These are phyloP conservation scores for Solanum dulcamara DNA, from an alignment of 257 asterid species.

Conservation along the genomic window DNA sequence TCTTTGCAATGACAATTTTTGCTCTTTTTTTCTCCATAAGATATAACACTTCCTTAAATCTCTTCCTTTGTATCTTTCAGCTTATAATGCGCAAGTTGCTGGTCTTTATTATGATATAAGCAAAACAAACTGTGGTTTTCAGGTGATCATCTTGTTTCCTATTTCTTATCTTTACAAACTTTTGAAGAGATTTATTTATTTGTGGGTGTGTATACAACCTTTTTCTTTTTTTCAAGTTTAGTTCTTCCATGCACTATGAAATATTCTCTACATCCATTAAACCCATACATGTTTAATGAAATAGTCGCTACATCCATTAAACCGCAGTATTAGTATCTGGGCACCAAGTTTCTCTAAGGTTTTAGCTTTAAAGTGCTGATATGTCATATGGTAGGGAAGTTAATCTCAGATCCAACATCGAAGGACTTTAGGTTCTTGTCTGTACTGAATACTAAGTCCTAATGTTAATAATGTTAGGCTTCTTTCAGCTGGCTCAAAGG, in stretches of 20 bases:
- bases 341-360: neutral
- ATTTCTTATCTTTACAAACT: neutral
- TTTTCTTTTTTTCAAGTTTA: neutral
- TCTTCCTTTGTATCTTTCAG: slow-evolving; percentile 36
- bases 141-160: slow-evolving; percentile 38
- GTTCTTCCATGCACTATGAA: neutral
- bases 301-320: neutral
- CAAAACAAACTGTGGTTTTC: slow-evolving; percentile 65
- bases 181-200: neutral
- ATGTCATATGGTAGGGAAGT: neutral
- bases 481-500: neutral
- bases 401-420: neutral
- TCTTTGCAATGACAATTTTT: neutral
- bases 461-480: neutral
- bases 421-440: neutral
- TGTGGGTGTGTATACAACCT: neutral
- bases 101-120: slow-evolving; percentile 77
- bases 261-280: neutral
- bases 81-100: slow-evolving; percentile 95
- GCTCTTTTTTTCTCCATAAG: neutral
- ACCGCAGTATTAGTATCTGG: neutral
- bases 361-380: neutral
- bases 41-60: neutral
- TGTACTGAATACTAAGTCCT: neutral
- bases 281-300: neutral